Evolutionary conservation across 257 asterid species (phyloP), one percentile per base, ranked within the genome.

Genomic region (Fraxinus anomala): DNA sequence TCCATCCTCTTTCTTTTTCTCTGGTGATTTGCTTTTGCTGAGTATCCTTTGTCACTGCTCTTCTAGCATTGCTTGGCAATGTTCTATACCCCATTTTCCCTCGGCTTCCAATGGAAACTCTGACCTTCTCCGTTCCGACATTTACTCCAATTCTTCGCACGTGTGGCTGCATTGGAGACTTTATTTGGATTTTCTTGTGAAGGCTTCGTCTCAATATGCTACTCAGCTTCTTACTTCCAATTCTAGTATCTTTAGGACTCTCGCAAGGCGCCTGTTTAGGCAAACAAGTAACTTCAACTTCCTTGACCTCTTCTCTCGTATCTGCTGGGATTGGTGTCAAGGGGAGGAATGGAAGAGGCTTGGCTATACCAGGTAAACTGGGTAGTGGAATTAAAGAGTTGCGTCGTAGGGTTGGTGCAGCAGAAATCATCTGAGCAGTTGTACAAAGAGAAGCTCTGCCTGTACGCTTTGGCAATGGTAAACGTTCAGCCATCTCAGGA

Each of bases 1-100:
- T 90, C 97, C 99, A 96, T 13, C 99, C 96, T 83, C 94, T 87
- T 78, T 92, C 97, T 82, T 94, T 94, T 59, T 89, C 98, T 72
- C 83, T 89, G 21, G 88, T 91, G 81, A 79, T 92, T 77, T 81
- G 90, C 80, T 90, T 88, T 82, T 76, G 91, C 80, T 83, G 92
- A 26, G 86, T 86, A 56, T 90, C 94, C 83, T 79, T 91, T 10
- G 88, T 68, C 5, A 81, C 85, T 59, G 81, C 92, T 83, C 92
- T 89, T 87, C 92, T 89, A 61, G 94, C 92, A 84, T 73, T 88
- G 19, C 92, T 86, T 5, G 89, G 91, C 51, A 86, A 80, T 79
- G 84, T 77, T 72, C 96, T 79, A n/a, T 88, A 96, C 14, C 91
- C 97, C 82, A 81, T 81, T 75, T 82, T 84, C 69, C 96, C 96